Base-by-base conservation (phyloP, 2,329 filamentous ascomycete genomes). In the Aspergillus nomiae region DNA sequence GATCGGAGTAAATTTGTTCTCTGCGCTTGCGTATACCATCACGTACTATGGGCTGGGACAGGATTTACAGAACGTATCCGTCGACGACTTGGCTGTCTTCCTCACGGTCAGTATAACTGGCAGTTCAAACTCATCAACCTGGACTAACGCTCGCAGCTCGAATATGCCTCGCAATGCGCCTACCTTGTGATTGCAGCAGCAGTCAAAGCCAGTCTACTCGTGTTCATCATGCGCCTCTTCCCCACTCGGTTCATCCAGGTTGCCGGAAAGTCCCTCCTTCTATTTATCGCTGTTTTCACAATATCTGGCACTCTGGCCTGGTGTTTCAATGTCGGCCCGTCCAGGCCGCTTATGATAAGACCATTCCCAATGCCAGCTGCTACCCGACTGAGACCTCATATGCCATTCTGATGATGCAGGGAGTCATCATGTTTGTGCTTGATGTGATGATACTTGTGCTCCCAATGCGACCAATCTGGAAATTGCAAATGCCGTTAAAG, bases 161-260 rank as follows among this genome's bases (percentile, higher is more conserved):
- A 63, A 54, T 65, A 65, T 54, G 59, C 58, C 32, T 56, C 62
- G 5, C 54, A 63, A 14, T 68, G 66, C 59, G 60, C 34, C 24
- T 68, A 68, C 43, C 62, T 65, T 1, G 38, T 57, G 5, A 65
- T 67, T 12, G 66, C 63, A 28, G 41, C 56, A 2, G 21, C 61
- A 4, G 66, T 67, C 36, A 68, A 68, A 28, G 46, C 41, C 21
- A 68, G 66, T 45, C 48, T 69, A 8, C 43, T 51, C 4, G 32
- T 64, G 6, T 68, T 69, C 50, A 68, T 69, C 56, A 63, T 68
- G 64, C 63, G 67, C 9, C 32, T 67, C 12, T 69, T 69, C 26
- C 65, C 67, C 9, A 63, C 59, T 8, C 56, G 46, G 32, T 57
- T 41, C 38, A 59, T 68, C 43, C 59, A 24, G 9, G 38, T n/a